phyloP scores from a whole-genome alignment of 78 protist genomes.

The Dictyostelium intermedium region DNA sequence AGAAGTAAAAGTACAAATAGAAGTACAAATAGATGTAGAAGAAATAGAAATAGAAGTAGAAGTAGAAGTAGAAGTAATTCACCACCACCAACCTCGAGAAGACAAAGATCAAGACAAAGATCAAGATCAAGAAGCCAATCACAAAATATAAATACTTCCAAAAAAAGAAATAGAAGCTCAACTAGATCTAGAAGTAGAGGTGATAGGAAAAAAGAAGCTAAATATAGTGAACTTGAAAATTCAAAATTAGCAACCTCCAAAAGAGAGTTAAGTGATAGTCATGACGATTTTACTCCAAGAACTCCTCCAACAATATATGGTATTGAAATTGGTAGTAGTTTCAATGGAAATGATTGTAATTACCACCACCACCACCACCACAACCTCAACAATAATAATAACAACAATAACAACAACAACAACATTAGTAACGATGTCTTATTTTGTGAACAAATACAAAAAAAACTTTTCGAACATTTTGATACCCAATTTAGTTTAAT shows the following conservation, averaged over 20 bases:
- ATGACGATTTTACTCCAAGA: background rate
- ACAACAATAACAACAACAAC: no score
- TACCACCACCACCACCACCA: no score
- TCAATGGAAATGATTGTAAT: background rate
- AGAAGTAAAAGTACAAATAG: background rate
- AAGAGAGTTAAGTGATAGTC: background rate
- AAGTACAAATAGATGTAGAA: background rate
- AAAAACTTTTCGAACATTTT: background rate
- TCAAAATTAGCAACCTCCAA: background rate
- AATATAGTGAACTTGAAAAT: background rate
- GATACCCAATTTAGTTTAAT: background rate
- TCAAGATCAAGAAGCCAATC: background rate
- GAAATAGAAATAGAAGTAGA: no score
- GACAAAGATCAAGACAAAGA: background rate
- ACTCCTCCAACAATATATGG: background rate
- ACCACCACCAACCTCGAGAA: background rate
- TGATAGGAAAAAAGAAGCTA: background rate
- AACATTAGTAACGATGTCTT: no score
- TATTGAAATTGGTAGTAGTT: background rate
- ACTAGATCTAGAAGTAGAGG: background rate
- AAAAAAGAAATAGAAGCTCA: background rate
- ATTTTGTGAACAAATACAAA: background rate
- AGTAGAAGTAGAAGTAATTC: background rate
- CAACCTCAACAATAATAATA: no score
- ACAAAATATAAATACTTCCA: background rate